Percentiles rank a stretch among this genome's conserved stretches.
phyloP scores from a whole-genome alignment of 805 yeast genomes.

The Schwanniomyces vanrijiae region DNA sequence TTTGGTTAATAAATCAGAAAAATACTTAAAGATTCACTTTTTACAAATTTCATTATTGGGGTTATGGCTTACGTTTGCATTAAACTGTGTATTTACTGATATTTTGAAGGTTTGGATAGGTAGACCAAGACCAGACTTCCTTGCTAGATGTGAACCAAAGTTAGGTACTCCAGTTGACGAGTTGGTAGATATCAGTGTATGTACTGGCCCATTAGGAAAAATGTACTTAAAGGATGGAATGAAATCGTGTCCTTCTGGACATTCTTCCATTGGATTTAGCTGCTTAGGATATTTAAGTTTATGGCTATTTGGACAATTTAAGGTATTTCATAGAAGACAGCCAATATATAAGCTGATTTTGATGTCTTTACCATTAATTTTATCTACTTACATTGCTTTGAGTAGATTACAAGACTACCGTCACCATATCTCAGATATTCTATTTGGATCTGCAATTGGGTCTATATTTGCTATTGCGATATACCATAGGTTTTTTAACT shows the following conservation, averaged over 20 bases:
- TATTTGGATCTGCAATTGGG: constrained; percentile 29
- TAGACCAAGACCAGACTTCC: constrained; percentile 44
- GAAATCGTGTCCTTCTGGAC: constrained; percentile 44
- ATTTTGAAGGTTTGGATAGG: constrained; percentile 40
- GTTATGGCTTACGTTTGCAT: constrained; percentile 24
- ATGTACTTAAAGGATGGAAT: constrained; percentile 32
- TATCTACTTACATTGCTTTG: constrained; percentile 31
- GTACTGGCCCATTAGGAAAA: constrained; percentile 33
- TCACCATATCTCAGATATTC: constrained; percentile 34
- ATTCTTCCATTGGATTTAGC: constrained; percentile 35
- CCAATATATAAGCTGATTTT: constrained; percentile 12
- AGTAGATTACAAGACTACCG: constrained; percentile 36
- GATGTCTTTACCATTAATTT: constrained; percentile 17
- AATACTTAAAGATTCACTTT: constrained; percentile 18
- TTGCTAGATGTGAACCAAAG: constrained; percentile 37
- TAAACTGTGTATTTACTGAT: constrained; percentile 36
- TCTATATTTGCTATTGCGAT: constrained; percentile 7
- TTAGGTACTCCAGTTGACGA: constrained; percentile 21
- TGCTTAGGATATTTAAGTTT: constrained; percentile 31
- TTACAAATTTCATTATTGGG: constrained; percentile 31
- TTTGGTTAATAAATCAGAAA: background rate
- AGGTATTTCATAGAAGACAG: constrained; percentile 6
- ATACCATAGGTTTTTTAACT: background rate
- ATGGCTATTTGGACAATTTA: constrained; percentile 33
- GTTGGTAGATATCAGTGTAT: constrained; percentile 30